Evolutionary conservation across 192 early-diverging fungal species (phyloP), one percentile per base, ranked within the genome.

Genomic region (Irineochytrium annulatum): DNA sequence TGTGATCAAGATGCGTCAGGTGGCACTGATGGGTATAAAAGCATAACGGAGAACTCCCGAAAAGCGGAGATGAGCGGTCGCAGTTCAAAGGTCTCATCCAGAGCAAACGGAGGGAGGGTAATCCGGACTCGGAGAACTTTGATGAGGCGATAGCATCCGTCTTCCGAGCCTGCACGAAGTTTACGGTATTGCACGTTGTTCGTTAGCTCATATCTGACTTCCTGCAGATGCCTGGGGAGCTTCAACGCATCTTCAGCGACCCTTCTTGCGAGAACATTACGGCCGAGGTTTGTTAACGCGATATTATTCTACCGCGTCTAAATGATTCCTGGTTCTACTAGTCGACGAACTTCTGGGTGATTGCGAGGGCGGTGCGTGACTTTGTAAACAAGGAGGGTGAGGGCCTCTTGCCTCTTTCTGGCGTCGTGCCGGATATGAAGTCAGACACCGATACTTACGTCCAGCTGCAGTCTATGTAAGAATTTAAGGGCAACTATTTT

Each of bases 341-440:
- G 64, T 65, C 89, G 1, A 55, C 81, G 13, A 75, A 72, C 55
- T 98, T 98, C 63, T 98, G 95, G 95, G 80, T 95, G 26, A 70
- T 93, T 49, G 81, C 79, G 0, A 75, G 82, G 28, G 94, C 93
- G 0, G 69, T 92, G 19, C 73, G 81, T 45, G 81, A 91, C 20
- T 98, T 94, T 74, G 78, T 92, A 11, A 73, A 77, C 26, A 80
- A 85, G 41, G 84, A 91, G 58, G 77, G 85, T 1, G 56, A 74
- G 22, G 89, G 90, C 3, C 67, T 70, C 43, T 76, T 98, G 29
- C 96, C 96, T 0, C 68, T 94, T 14, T 80, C 89, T 1, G 96
- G 96, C 3, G 71, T 75, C 22, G 81, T 98, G 20, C 94, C 96
- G 0, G 96, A 98, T 71, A 98, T 98, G 96, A 97, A 98, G 68